Evolutionary conservation across 306 rosid genomes (phyloP).

Genomic region (Bauhinia variegata): DNA sequence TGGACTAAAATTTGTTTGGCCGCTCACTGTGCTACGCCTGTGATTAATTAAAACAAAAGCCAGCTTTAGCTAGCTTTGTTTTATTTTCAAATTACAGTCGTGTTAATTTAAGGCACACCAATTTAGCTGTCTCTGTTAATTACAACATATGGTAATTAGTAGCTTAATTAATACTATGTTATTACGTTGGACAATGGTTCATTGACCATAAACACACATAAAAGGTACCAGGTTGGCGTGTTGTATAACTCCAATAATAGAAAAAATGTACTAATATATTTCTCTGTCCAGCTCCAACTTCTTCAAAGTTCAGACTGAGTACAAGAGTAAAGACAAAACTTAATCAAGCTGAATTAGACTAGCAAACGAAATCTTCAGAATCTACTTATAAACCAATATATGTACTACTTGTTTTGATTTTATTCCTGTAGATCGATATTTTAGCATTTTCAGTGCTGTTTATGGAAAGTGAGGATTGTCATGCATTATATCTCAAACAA

Average conservation of each 20-base stretch:
- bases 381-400: slow-evolving; percentile 15
- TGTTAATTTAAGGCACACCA: slow-evolving; percentile 14
- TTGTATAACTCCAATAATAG: slow-evolving; percentile 12
- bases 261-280: background rate
- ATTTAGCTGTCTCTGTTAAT: slow-evolving; percentile 32
- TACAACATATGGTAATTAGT: too few species aligned
- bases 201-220: too few species aligned
- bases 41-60: background rate
- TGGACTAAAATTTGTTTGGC: slow-evolving; percentile 35
- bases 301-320: slow-evolving; percentile 27
- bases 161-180: background rate
- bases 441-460: slow-evolving; percentile 19
- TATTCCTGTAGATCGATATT: slow-evolving; percentile 1
- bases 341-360: background rate
- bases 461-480: slow-evolving; percentile 6
- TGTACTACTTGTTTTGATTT: slow-evolving; percentile 21
- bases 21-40: slow-evolving; percentile 18
- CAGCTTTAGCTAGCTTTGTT: slow-evolving; percentile 22
- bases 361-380: slow-evolving; percentile 29
- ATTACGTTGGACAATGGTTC: slow-evolving; percentile 12
- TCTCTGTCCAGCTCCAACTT: slow-evolving; percentile 9
- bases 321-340: slow-evolving; percentile 26
- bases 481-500: too few species aligned
- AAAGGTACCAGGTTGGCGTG: slow-evolving; percentile 15
- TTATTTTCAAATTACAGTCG: slow-evolving; percentile 22